Conservation (phyloP, 345 rosid species). For the Aethionema arabicum region DNA sequence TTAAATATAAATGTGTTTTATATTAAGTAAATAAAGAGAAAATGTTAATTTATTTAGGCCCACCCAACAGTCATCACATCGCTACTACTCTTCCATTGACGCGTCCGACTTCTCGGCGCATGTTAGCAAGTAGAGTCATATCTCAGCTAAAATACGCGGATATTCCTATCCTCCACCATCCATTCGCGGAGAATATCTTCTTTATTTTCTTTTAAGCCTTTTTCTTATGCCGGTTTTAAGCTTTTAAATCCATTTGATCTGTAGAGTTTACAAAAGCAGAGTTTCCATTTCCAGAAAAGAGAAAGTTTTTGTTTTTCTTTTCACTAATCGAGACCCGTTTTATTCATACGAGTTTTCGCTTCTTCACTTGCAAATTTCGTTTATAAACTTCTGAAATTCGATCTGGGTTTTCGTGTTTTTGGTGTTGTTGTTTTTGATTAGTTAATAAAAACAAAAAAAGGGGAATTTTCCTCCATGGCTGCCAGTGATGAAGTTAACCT, state of each 20-base stretch:
- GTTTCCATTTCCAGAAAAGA: slow-evolving; percentile 17
- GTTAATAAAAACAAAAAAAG: neutral
- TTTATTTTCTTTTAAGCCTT: neutral
- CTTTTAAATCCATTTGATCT: slow-evolving; percentile 31
- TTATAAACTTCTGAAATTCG: slow-evolving; percentile 8
- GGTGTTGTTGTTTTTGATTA: slow-evolving; percentile 16
- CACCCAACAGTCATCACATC: slow-evolving; percentile 27
- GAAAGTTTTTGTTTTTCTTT: neutral
- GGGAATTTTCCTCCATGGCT: slow-evolving; percentile 49
- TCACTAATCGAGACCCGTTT: slow-evolving; percentile 7
- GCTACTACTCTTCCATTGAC: slow-evolving; percentile 23
- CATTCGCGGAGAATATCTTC: slow-evolving; percentile 24
- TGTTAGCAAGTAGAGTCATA: neutral
- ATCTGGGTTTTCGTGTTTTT: slow-evolving; percentile 30
- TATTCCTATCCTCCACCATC: slow-evolving; percentile 7
- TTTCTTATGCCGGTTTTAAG: slow-evolving; percentile 15
- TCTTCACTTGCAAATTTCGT: neutral
- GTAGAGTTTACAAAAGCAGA: neutral
- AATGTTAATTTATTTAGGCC: slow-evolving; percentile 18
- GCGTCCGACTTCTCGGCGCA: slow-evolving; percentile 19
- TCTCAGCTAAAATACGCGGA: neutral
- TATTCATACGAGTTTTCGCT: slow-evolving; percentile 7
- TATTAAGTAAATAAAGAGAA: neutral
- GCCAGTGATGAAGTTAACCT: slow-evolving; percentile 63
- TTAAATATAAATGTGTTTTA: neutral